These are phyloP conservation scores for Dothideomycetes sp. DNA, from an alignment of 2,329 filamentous ascomycete species.

Conservation along the genomic window DNA sequence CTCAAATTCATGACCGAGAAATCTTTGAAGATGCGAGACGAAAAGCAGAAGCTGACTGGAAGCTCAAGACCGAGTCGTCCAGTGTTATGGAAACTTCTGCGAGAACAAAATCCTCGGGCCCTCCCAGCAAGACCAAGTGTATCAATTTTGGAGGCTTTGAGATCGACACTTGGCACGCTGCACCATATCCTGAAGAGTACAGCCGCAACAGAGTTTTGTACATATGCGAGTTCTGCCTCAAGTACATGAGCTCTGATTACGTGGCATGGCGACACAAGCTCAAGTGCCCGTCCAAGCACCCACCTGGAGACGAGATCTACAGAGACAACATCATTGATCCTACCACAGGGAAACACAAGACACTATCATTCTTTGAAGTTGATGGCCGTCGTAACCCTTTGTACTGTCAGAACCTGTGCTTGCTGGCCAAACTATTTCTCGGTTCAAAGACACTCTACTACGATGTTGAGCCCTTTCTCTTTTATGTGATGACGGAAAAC, in stretches of 20 bases:
- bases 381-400: constrained; percentile 94
- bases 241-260: constrained; percentile 99
- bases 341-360: constrained; percentile 26
- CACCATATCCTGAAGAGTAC: constrained; percentile 96
- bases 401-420: constrained; percentile 96
- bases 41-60: constrained; percentile 87
- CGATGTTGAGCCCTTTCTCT: constrained; percentile 92
- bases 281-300: constrained; percentile 94
- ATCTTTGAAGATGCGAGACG: constrained; percentile 85
- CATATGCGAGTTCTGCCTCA: constrained; percentile 97
- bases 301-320: constrained; percentile 96
- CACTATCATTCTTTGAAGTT: constrained; percentile 82
- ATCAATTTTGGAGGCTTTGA: constrained; percentile 97
- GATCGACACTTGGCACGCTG: constrained; percentile 98
- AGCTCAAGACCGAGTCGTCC: constrained; percentile 56
- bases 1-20: constrained; percentile 67
- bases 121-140: constrained; percentile 93
- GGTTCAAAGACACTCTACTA: constrained; percentile 98
- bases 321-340: constrained; percentile 64
- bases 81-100: constrained; percentile 37
- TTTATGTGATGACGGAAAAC: constrained; percentile 94
- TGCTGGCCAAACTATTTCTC: constrained; percentile 93
- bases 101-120: constrained; percentile 60
- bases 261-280: constrained; percentile 93
- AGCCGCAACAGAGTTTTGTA: constrained; percentile 94